Evolutionary conservation across 768 basidiomycete species (phyloP).

Genomic region (Termitomyces sp.): DNA sequence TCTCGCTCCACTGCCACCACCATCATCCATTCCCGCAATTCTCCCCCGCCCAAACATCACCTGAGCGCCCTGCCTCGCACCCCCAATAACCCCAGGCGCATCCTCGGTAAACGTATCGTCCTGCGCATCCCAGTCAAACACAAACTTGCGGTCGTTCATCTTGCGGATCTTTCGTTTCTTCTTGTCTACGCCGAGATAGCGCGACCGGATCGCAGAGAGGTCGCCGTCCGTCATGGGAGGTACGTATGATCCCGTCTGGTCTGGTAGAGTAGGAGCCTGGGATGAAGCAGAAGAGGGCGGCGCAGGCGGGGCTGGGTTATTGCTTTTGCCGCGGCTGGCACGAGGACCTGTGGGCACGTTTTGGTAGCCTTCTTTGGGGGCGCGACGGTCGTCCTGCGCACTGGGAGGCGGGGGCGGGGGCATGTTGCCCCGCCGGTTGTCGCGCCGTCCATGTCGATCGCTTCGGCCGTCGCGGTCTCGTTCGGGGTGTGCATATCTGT

Average conservation of each 20-base stretch:
- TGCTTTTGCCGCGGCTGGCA: slow-evolving; percentile 55
- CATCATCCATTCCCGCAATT: slow-evolving; percentile 84
- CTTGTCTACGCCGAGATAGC: slow-evolving; percentile 91
- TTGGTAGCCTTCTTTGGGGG: slow-evolving; percentile 43
- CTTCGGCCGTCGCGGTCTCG: slow-evolving; percentile 34
- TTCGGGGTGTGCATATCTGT: slow-evolving; percentile 46
- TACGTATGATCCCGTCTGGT: slow-evolving; percentile 32
- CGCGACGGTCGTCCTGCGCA: slow-evolving; percentile 23
- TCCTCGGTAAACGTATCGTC: slow-evolving; percentile 89
- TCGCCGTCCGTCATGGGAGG: slow-evolving; percentile 79
- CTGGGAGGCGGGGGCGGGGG: slow-evolving; percentile 31
- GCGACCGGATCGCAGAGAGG: slow-evolving; percentile 77
- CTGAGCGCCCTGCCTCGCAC: slow-evolving; percentile 74
- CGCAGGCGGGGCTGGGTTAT: slow-evolving; percentile 26
- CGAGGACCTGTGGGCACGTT: slow-evolving; percentile 84
- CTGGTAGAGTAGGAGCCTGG: slow-evolving; percentile 24
- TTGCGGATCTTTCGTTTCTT: slow-evolving; percentile 94
- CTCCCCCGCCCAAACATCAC: slow-evolving; percentile 86
- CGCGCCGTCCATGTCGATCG: slow-evolving; percentile 32
- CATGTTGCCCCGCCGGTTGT: slow-evolving; percentile 32
- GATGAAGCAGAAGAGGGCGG: slow-evolving; percentile 36
- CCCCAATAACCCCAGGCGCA: slow-evolving; percentile 64
- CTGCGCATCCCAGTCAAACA: slow-evolving; percentile 98
- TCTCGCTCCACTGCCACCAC: slow-evolving; percentile 40
- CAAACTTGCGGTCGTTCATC: slow-evolving; percentile 94